These are phyloP conservation scores for Candida glaebosa DNA, from an alignment of 805 yeast genomes.

Conservation along the genomic window DNA sequence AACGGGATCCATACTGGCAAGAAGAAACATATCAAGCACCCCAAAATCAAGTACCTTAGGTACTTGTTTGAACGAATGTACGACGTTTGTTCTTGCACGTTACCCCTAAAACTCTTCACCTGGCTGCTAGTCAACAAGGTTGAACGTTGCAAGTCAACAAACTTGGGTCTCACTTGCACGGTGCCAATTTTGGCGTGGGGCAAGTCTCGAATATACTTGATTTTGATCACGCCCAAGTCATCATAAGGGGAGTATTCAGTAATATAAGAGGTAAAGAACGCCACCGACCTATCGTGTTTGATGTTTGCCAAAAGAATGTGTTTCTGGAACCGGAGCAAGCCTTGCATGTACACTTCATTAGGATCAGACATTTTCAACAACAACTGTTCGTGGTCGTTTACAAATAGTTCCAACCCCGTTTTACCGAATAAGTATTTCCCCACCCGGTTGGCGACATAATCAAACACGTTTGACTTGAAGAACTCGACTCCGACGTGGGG, in stretches of 20 bases:
- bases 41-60: constrained; percentile 20
- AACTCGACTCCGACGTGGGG: constrained; percentile 43
- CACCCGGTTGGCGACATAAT: constrained; percentile 26
- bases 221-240: constrained; percentile 36
- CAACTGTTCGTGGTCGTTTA: constrained; percentile 39
- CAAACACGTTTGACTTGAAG: constrained; percentile 30
- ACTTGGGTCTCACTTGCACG: constrained; percentile 39
- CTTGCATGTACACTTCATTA: constrained; percentile 46
- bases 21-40: constrained; percentile 23
- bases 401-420: constrained; percentile 34
- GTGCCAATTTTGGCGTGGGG: constrained; percentile 40
- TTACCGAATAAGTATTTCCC: constrained; percentile 36
- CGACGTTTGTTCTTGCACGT: constrained; percentile 38
- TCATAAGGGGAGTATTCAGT: constrained; percentile 73
- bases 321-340: constrained; percentile 53
- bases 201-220: constrained; percentile 45
- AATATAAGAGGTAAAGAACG: constrained; percentile 80
- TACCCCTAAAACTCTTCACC: constrained; percentile 11
- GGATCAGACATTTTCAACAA: constrained; percentile 55
- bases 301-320: constrained; percentile 69
- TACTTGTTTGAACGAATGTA: constrained; percentile 26
- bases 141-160: constrained; percentile 48
- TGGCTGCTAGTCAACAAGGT: constrained; percentile 6
- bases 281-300: constrained; percentile 80
- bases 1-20: constrained; percentile 53